Conservation (phyloP, 495 filamentous ascomycete species). For the Talaromyces adpressus region DNA sequence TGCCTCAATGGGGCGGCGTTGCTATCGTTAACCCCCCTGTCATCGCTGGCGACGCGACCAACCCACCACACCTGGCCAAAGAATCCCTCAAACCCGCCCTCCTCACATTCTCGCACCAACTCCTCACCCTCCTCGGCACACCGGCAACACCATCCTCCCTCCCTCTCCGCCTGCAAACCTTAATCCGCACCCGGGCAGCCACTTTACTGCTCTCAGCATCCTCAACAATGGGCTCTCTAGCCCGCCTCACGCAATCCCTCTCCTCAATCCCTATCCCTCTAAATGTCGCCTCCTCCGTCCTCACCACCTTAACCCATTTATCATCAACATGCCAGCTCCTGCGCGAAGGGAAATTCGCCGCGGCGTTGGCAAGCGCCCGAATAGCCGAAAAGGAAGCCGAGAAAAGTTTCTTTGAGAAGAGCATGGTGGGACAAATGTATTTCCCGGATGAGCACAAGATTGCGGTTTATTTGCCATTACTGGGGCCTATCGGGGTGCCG, state of each 20-base stretch:
- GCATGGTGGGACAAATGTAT: conserved; percentile 97
- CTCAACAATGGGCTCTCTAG: conserved; percentile 87
- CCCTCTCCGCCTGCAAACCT: conserved; percentile 75
- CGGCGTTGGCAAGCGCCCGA: conserved; percentile 67
- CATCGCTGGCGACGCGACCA: conserved; percentile 16
- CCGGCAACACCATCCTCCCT: conserved; percentile 73
- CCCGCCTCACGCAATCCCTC: conserved; percentile 75
- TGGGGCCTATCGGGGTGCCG: conserved; percentile 90
- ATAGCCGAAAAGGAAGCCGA: conserved; percentile 87
- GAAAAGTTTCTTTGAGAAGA: conserved; percentile 95
- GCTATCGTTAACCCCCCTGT: conserved; percentile 63
- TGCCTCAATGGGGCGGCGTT: conserved; percentile 96
- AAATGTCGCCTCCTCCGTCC: conserved; percentile 77
- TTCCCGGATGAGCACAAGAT: conserved; percentile 98
- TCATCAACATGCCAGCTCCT: conserved; percentile 69
- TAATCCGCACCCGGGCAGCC: conserved; percentile 78
- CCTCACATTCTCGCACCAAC: conserved; percentile 84
- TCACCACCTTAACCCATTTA: conserved; percentile 69
- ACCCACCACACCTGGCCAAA: conserved; percentile 40
- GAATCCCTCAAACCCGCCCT: conserved; percentile 69
- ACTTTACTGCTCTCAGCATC: conserved; percentile 83
- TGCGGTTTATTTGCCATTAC: conserved; percentile 87
- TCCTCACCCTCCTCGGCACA: conserved; percentile 81
- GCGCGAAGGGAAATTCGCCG: conserved; percentile 54
- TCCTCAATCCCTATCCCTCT: conserved; percentile 86